Percentiles rank a stretch among this genome's conserved stretches.
These are phyloP conservation scores for Blastobotrys illinoisensis DNA, from an alignment of 1,139 yeast species.

Conservation along the genomic window DNA sequence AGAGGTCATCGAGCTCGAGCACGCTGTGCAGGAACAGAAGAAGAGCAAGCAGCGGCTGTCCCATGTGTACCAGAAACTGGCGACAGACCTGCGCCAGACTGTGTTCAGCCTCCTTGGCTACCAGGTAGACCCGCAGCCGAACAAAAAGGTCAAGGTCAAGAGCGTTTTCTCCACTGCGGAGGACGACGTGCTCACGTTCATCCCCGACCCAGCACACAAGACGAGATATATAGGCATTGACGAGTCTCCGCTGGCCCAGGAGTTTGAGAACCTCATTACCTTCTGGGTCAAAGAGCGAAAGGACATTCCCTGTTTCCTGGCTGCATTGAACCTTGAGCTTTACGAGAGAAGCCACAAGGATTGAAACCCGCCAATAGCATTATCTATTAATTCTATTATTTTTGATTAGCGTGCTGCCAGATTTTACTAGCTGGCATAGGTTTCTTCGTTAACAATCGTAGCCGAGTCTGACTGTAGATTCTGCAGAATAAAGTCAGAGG, in stretches of 20 bases:
- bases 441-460: background rate
- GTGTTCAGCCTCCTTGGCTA: constrained; percentile 70
- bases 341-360: constrained; percentile 39
- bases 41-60: constrained; percentile 58
- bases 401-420: too few species aligned
- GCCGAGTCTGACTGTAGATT: constrained; percentile 21
- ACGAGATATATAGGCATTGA: constrained; percentile 31
- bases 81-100: constrained; percentile 66
- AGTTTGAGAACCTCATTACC: constrained; percentile 53
- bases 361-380: too few species aligned
- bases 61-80: constrained; percentile 61
- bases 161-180: constrained; percentile 44
- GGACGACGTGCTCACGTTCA: constrained; percentile 34
- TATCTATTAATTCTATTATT: too few species aligned
- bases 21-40: constrained; percentile 45
- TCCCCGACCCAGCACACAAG: constrained; percentile 32
- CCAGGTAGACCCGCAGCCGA: constrained; percentile 63
- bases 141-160: constrained; percentile 60
- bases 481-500: constrained; percentile 50
- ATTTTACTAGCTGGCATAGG: background rate
- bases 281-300: constrained; percentile 66
- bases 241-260: constrained; percentile 36
- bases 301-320: constrained; percentile 74
- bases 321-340: constrained; percentile 66
- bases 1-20: constrained; percentile 48